Conservation (phyloP, 768 basidiomycete genomes). For the Mycena venus region DNA sequence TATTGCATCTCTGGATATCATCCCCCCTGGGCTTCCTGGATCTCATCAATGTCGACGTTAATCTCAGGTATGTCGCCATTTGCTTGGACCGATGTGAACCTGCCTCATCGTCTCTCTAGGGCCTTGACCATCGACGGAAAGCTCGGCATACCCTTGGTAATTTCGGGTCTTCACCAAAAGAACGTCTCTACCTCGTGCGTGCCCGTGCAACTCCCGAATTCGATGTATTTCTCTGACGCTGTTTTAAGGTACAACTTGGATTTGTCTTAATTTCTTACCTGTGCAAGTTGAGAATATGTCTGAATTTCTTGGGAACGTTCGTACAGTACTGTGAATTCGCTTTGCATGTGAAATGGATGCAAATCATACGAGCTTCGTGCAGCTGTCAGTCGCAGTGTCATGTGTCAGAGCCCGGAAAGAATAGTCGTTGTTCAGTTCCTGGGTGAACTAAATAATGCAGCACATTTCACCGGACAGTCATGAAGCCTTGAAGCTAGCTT, state of each 20-base stretch:
- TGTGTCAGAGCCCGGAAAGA: no score
- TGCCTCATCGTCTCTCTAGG: not conserved
- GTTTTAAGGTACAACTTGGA: slow-evolving; percentile 4
- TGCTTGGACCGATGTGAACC: not conserved
- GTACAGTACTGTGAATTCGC: no score
- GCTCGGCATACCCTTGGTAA: slow-evolving; percentile 33
- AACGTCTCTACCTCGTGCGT: slow-evolving; percentile 34
- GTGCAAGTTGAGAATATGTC: not conserved
- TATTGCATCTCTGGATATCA: slow-evolving; percentile 62
- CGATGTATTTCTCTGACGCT: not conserved
- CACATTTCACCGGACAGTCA: no score
- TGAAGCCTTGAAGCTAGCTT: no score
- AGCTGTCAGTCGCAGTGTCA: no score
- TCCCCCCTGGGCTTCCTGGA: slow-evolving; percentile 69
- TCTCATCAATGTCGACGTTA: slow-evolving; percentile 55
- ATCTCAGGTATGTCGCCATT: slow-evolving; percentile 48
- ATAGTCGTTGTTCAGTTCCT: no score
- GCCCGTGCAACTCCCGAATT: not conserved
- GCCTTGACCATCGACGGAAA: slow-evolving; percentile 29
- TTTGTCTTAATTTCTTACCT: not conserved
- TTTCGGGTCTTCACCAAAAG: slow-evolving; percentile 34
- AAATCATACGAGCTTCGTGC: no score
- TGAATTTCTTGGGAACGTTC: not conserved
- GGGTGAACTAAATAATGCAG: no score
- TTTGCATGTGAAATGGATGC: no score